Percentiles rank a stretch among this genome's conserved stretches.
Evolutionary conservation across 2,329 filamentous ascomycete genomes (phyloP).

Genomic region (Huntiella decipiens): DNA sequence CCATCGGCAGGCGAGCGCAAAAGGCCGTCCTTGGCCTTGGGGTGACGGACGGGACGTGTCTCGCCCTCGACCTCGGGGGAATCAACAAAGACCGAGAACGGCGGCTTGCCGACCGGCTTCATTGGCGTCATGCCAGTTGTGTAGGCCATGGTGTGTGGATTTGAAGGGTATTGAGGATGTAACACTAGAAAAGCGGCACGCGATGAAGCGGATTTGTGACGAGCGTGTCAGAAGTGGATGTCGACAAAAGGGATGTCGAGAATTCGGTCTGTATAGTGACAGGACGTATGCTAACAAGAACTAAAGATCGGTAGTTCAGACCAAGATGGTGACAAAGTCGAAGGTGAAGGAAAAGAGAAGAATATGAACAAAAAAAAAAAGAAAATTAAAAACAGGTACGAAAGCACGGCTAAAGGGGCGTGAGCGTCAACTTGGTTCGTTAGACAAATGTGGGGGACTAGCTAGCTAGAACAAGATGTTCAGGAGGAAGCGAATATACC

Average conservation of each 20-base stretch:
- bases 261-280: not conserved
- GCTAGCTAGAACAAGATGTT: too few species aligned
- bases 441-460: too few species aligned
- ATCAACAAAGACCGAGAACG: conserved; percentile 55
- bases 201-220: not conserved
- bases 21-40: conserved; percentile 51
- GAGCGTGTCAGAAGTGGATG: not conserved
- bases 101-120: conserved; percentile 45
- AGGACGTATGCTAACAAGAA: not conserved
- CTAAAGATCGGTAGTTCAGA: too few species aligned
- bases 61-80: conserved; percentile 56
- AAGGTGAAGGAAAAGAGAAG: too few species aligned
- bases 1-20: conserved; percentile 45
- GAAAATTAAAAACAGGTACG: too few species aligned
- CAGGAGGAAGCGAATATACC: too few species aligned
- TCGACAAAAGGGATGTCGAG: too few species aligned
- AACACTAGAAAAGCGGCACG: not conserved
- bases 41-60: conserved; percentile 64
- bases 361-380: too few species aligned
- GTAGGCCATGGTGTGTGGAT: conserved; percentile 19
- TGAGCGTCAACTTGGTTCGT: too few species aligned
- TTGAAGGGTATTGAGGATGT: not conserved
- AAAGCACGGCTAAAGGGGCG: too few species aligned
- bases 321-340: too few species aligned
- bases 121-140: conserved; percentile 29